phyloP scores from a whole-genome alignment of 164 flowering plant genomes.

The Magnolia kwangsiensis region DNA sequence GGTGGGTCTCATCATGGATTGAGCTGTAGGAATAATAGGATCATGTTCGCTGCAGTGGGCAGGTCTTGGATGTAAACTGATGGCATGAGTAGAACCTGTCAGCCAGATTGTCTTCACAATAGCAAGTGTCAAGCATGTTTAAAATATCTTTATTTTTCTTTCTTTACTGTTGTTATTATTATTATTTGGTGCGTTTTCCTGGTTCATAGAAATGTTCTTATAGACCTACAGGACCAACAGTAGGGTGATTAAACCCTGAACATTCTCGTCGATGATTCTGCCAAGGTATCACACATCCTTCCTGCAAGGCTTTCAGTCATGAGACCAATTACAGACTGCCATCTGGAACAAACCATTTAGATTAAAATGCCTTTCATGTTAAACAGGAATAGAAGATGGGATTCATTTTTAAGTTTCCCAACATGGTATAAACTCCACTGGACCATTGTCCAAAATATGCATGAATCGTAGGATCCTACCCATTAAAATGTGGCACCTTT shows the following conservation, averaged over 20 bases:
- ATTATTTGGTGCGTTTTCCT: too few relatives aligned
- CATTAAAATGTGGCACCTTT: too few relatives aligned
- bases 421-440: background rate
- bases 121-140: too few relatives aligned
- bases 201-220: background rate
- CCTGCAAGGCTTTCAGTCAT: background rate
- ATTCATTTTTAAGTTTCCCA: too few relatives aligned
- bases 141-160: background rate
- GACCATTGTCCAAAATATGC: background rate
- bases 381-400: too few relatives aligned
- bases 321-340: too few relatives aligned
- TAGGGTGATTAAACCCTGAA: background rate
- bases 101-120: too few relatives aligned
- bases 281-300: background rate
- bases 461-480: background rate
- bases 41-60: background rate
- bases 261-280: background rate
- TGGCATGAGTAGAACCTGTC: background rate
- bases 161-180: too few relatives aligned
- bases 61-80: background rate
- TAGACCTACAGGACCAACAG: background rate
- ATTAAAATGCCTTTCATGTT: too few relatives aligned
- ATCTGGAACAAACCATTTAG: too few relatives aligned
- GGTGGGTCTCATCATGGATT: background rate
- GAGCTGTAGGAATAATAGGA: background rate